A percentile compares a stretch with the other conserved stretches of the same genome.
Conservation (phyloP, 2,329 filamentous ascomycete genomes). For the Didymella sp. region DNA sequence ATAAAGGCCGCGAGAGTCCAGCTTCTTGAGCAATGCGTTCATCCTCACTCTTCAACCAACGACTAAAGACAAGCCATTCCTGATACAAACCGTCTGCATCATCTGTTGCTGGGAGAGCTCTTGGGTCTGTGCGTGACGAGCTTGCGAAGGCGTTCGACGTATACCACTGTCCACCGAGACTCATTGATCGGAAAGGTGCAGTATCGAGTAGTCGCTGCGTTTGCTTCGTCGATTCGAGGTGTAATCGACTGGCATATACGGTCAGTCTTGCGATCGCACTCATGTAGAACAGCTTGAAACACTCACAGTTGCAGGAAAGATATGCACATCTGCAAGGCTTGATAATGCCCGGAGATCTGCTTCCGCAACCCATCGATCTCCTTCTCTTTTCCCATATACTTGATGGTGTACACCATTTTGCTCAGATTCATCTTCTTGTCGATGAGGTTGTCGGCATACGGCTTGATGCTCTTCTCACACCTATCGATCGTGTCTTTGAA, state of each 20-base stretch:
- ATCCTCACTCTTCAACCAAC: constrained; percentile 39
- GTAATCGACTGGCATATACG: constrained; percentile 31
- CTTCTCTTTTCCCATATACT: constrained; percentile 46
- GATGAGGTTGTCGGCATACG: constrained; percentile 40
- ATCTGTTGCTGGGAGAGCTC: constrained; percentile 35
- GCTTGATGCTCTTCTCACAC: constrained; percentile 40
- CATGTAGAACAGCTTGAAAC: not conserved
- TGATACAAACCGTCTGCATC: constrained; percentile 40
- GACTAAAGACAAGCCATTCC: constrained; percentile 42
- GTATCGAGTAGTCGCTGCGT: constrained; percentile 25
- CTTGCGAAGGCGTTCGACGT: constrained; percentile 31
- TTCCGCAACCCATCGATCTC: constrained; percentile 41
- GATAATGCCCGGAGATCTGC: constrained; percentile 40
- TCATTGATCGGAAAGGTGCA: constrained; percentile 29
- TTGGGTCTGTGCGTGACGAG: constrained; percentile 24
- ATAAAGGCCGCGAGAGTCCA: constrained; percentile 27
- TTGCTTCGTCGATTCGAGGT: constrained; percentile 38
- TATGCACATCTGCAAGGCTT: constrained; percentile 43
- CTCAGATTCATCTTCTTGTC: constrained; percentile 42
- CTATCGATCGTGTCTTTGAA: constrained; percentile 41
- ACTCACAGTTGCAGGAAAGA: constrained; percentile 41
- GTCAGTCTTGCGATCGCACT: not conserved
- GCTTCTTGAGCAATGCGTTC: constrained; percentile 35
- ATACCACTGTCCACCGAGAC: constrained; percentile 36
- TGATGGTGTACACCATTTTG: constrained; percentile 41